Conservation (phyloP, 1,284 basidiomycete genomes). For the Ceratobasidium sp. region DNA sequence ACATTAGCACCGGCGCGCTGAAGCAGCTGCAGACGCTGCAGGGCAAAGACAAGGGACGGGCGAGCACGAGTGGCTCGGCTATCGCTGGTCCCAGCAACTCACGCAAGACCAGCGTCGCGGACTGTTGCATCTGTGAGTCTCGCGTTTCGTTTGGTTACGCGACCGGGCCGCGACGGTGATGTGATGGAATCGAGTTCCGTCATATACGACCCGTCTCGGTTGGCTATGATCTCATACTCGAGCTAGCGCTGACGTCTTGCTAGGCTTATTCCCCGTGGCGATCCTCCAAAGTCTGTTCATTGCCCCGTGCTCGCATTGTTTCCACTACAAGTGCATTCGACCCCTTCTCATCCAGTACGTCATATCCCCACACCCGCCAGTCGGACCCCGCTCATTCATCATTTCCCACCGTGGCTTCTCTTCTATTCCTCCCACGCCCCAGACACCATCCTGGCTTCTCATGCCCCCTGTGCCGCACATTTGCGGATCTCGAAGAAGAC, state of each 20-base stretch:
- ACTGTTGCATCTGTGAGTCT: constrained; percentile 87
- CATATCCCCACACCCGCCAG: not conserved
- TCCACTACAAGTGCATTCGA: constrained; percentile 98
- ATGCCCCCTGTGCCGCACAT: constrained; percentile 94
- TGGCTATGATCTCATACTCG: not conserved
- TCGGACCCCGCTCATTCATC: not conserved
- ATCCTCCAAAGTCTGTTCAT: constrained; percentile 98
- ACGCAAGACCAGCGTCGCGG: constrained; percentile 71
- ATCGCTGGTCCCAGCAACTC: constrained; percentile 44
- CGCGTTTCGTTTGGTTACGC: not conserved
- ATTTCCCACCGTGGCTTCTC: not conserved
- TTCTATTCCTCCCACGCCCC: constrained; percentile 3
- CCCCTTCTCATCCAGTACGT: constrained; percentile 76
- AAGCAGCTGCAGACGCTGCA: constrained; percentile 48
- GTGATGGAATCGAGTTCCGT: not conserved
- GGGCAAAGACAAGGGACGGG: constrained; percentile 58
- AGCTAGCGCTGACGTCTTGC: constrained; percentile 27
- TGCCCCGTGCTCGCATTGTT: constrained; percentile 95
- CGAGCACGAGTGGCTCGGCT: constrained; percentile 49
- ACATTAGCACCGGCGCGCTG: constrained; percentile 46
- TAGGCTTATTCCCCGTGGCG: constrained; percentile 91
- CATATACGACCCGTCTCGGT: not conserved
- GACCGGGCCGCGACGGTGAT: too few relatives aligned
- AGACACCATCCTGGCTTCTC: constrained; percentile 93
- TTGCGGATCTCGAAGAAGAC: constrained; percentile 95